phyloP scores from a whole-genome alignment of 2,329 filamentous ascomycete genomes.

The Cladosporium sp. region DNA sequence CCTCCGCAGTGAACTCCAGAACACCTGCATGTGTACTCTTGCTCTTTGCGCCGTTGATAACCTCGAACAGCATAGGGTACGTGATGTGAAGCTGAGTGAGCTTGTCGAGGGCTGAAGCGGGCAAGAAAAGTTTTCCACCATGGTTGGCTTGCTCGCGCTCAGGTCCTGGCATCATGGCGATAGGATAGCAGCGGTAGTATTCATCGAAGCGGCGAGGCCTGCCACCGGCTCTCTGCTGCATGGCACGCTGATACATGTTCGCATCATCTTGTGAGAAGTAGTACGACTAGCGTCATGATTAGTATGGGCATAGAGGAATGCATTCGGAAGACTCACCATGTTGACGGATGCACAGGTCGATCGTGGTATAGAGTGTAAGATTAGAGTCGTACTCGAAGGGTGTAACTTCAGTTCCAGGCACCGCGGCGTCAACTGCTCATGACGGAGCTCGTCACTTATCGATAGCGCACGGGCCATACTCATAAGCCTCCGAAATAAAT shows the following conservation, averaged over 20 bases:
- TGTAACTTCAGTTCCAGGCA: not conserved
- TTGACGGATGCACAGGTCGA: not conserved
- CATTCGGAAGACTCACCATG: not conserved
- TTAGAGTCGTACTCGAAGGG: not conserved
- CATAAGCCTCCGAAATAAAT: not conserved
- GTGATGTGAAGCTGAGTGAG: conserved; percentile 93
- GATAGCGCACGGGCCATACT: not conserved
- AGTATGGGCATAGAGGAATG: not conserved
- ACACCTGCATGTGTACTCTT: conserved; percentile 90
- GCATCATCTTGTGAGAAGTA: conserved; percentile 51
- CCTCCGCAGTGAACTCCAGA: conserved; percentile 94
- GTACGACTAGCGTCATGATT: conserved; percentile 21
- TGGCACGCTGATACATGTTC: conserved; percentile 52
- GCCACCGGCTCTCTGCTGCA: conserved; percentile 45
- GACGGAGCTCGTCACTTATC: not conserved
- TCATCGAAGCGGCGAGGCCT: conserved; percentile 84
- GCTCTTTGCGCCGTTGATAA: conserved; percentile 79
- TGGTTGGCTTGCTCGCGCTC: conserved; percentile 89
- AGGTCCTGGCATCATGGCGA: conserved; percentile 87
- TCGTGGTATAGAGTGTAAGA: not conserved
- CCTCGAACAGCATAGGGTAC: conserved; percentile 95
- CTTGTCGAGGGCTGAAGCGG: conserved; percentile 94
- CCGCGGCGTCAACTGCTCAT: not conserved
- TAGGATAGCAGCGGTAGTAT: conserved; percentile 95
- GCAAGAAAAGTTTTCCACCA: conserved; percentile 95